These are phyloP conservation scores for Medicago lupulina DNA, from an alignment of 306 rosid species.

Conservation along the genomic window DNA sequence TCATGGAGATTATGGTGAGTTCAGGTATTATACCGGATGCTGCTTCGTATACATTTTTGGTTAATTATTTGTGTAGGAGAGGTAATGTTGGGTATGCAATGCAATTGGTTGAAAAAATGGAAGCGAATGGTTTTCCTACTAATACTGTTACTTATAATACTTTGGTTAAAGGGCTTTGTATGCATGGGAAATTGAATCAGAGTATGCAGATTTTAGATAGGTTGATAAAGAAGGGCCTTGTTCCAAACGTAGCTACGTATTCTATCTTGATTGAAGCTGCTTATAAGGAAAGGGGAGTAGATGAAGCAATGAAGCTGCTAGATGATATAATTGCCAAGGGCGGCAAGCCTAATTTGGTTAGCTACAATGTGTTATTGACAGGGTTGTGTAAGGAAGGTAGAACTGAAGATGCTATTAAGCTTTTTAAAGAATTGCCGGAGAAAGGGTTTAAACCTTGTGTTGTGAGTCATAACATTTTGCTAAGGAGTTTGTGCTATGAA, in stretches of 20 bases:
- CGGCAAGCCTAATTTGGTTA: constrained; percentile 80
- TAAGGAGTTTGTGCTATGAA: constrained; percentile 72
- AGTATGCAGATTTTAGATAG: constrained; percentile 77
- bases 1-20: constrained; percentile 81
- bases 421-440: constrained; percentile 72
- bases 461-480: constrained; percentile 87
- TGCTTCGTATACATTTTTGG: constrained; percentile 69
- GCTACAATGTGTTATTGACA: constrained; percentile 83
- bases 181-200: constrained; percentile 70
- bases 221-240: constrained; percentile 71
- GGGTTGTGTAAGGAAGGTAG: constrained; percentile 93
- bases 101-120: constrained; percentile 91
- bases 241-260: constrained; percentile 83
- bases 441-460: constrained; percentile 82
- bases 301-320: constrained; percentile 74
- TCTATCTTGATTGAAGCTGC: constrained; percentile 83
- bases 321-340: constrained; percentile 82
- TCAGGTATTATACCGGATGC: constrained; percentile 82
- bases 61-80: constrained; percentile 73
- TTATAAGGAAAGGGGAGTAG: constrained; percentile 85
- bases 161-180: constrained; percentile 80
- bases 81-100: constrained; percentile 90
- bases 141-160: constrained; percentile 73
- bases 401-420: constrained; percentile 74
- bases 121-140: constrained; percentile 67